Conservation (phyloP, 202 grass and related monocot genomes). For the Setaria italica region DNA sequence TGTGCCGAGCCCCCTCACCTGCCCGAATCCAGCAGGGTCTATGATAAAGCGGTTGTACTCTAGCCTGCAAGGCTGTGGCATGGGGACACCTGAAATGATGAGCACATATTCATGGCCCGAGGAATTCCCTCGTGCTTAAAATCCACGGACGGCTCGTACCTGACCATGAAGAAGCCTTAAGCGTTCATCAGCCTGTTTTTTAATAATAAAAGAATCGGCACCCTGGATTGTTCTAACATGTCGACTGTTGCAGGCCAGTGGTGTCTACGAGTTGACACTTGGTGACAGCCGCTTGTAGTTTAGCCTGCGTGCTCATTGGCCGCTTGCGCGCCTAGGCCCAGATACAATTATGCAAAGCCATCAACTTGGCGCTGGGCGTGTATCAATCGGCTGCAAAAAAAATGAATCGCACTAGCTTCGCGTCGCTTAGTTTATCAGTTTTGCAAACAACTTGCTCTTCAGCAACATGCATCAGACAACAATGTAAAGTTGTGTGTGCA, state of each 20-base stretch:
- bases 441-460: neutral
- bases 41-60: neutral
- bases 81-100: slow-evolving; percentile 16
- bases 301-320: slow-evolving; percentile 18
- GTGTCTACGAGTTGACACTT: neutral
- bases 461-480: neutral
- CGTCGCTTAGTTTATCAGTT: neutral
- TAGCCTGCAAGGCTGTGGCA: neutral
- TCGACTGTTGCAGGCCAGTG: neutral
- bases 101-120: neutral
- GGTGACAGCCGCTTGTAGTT: slow-evolving; percentile 9
- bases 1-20: neutral
- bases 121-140: slow-evolving; percentile 11
- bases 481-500: no score
- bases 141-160: no score
- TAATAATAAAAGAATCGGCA: no score
- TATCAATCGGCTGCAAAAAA: neutral
- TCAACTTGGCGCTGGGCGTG: neutral
- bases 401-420: neutral
- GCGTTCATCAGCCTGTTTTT: no score
- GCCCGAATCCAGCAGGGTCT: neutral
- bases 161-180: no score
- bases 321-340: neutral
- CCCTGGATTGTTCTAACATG: neutral
- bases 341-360: neutral